phyloP scores from a whole-genome alignment of 805 yeast genomes.

The Blastobotrys terrestris region DNA sequence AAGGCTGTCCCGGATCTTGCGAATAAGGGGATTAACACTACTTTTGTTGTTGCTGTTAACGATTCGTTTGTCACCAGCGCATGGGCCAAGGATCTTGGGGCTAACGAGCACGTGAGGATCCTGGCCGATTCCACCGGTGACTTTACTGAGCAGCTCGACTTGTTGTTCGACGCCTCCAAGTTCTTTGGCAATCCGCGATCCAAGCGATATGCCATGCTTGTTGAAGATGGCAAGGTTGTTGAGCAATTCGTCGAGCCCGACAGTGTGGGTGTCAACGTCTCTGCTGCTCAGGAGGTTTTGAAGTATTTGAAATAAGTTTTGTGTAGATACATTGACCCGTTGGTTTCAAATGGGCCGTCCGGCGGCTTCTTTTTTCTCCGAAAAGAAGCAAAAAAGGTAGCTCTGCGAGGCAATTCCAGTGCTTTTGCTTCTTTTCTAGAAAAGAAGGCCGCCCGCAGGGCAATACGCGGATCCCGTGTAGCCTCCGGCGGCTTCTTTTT shows the following conservation, averaged over 20 bases:
- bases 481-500: no score
- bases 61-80: conserved; percentile 82
- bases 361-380: no score
- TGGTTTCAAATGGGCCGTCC: no score
- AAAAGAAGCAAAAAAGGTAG: no score
- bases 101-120: conserved; percentile 39
- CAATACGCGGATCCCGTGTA: no score
- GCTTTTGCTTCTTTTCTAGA: no score
- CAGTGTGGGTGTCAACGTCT: conserved; percentile 53
- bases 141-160: conserved; percentile 58
- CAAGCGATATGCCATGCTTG: conserved; percentile 67
- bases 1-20: conserved; percentile 45
- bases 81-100: conserved; percentile 50
- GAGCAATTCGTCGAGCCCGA: conserved; percentile 75
- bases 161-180: conserved; percentile 67
- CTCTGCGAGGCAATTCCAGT: no score
- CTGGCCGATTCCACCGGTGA: conserved; percentile 78
- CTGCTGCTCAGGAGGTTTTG: conserved; percentile 25
- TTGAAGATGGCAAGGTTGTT: conserved; percentile 67
- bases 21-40: conserved; percentile 56
- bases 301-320: conserved; percentile 19
- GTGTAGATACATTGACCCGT: no score
- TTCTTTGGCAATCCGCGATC: conserved; percentile 73
- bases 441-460: no score
- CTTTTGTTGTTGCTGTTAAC: conserved; percentile 72